Conservation (phyloP, 2,329 filamentous ascomycete species). For the Pseudodiploospora longispora region DNA sequence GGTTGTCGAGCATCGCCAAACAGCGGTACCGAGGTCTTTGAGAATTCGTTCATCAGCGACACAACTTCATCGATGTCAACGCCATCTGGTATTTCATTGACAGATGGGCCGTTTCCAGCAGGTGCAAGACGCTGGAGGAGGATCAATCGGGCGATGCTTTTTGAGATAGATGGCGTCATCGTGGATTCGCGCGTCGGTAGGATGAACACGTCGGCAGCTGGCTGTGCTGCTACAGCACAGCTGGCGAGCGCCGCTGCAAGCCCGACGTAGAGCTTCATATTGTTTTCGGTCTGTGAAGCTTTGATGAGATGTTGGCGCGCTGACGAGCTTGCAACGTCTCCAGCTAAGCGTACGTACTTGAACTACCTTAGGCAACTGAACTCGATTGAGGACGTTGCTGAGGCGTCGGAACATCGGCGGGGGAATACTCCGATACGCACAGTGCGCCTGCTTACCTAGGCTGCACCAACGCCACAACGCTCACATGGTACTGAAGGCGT, state of each 20-base stretch:
- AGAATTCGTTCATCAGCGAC: conserved; percentile 51
- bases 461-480: too few relatives aligned
- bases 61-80: conserved; percentile 40
- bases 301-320: conserved; percentile 18
- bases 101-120: conserved; percentile 38
- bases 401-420: conserved; percentile 19
- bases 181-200: conserved; percentile 27
- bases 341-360: conserved; percentile 13
- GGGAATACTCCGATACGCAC: conserved; percentile 22
- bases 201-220: conserved; percentile 46
- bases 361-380: background rate
- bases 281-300: conserved; percentile 25
- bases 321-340: conserved; percentile 21
- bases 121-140: conserved; percentile 48
- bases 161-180: conserved; percentile 36
- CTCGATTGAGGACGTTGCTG: conserved; percentile 8
- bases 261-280: conserved; percentile 36
- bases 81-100: conserved; percentile 35
- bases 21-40: conserved; percentile 41
- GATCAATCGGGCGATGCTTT: conserved; percentile 49
- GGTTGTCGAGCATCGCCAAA: conserved; percentile 32
- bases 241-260: conserved; percentile 30
- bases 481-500: too few relatives aligned
- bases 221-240: conserved; percentile 29
- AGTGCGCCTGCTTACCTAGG: too few relatives aligned